phyloP scores from a whole-genome alignment of 176 grass and related monocot genomes.

The Dactylis glomerata region DNA sequence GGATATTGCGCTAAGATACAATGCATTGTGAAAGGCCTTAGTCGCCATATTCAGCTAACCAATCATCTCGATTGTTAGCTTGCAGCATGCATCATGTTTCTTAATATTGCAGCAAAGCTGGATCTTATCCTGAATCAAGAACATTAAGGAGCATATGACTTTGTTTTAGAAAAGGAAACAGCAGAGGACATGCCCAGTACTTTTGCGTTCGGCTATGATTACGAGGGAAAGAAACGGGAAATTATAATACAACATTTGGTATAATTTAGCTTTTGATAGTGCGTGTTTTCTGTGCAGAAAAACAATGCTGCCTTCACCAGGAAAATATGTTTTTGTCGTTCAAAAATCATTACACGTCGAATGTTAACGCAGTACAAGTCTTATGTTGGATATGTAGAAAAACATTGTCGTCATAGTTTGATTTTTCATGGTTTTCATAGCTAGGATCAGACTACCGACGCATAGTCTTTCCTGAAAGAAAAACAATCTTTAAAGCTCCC shows the following conservation, averaged over 20 bases:
- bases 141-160: background rate
- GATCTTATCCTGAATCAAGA: background rate
- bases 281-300: background rate
- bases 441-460: background rate
- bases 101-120: slow-evolving; percentile 27
- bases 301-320: background rate
- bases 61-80: slow-evolving; percentile 2
- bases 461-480: background rate
- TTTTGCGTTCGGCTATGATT: background rate
- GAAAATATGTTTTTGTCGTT: background rate
- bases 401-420: background rate
- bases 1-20: no score
- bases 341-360: background rate
- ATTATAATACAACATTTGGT: background rate
- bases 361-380: no score
- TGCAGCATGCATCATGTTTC: slow-evolving; percentile 24
- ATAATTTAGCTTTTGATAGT: background rate
- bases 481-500: background rate
- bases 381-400: background rate
- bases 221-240: background rate
- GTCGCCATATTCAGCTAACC: slow-evolving; percentile 26
- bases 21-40: no score
- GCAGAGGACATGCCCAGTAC: background rate
- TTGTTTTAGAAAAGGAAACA: background rate
- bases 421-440: background rate